A percentile compares a stretch with the other conserved stretches of the same genome.
Evolutionary conservation across 108 stramenopile genomes (phyloP).

Genomic region (Nitzschia sp.): DNA sequence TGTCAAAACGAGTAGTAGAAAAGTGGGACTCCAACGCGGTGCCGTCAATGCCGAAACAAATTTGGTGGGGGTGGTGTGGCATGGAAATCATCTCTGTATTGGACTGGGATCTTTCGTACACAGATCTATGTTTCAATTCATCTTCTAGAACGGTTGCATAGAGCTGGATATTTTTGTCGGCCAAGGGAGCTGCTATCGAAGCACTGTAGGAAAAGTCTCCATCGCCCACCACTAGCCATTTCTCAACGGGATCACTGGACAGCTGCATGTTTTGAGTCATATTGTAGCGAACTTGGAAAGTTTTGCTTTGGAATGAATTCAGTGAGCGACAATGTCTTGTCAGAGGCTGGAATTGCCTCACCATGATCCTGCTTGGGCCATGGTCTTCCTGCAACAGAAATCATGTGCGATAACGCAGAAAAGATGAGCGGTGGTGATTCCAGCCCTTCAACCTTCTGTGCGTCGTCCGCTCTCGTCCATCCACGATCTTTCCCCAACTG

Average conservation of each 20-base stretch:
- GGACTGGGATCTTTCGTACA: slow-evolving; percentile 47
- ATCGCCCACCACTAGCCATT: slow-evolving; percentile 71
- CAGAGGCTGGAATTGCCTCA: too few species aligned
- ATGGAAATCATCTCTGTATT: slow-evolving; percentile 20
- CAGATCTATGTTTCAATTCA: slow-evolving; percentile 47
- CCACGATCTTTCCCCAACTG: too few species aligned
- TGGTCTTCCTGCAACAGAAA: too few species aligned
- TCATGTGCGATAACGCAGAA: too few species aligned
- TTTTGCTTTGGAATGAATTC: too few species aligned
- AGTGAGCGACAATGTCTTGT: too few species aligned
- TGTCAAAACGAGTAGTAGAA: slow-evolving; percentile 51
- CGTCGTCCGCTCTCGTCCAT: too few species aligned
- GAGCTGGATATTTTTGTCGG: slow-evolving; percentile 35
- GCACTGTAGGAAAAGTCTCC: slow-evolving; percentile 81
- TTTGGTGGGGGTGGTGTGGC: slow-evolving; percentile 28
- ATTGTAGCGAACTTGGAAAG: too few species aligned
- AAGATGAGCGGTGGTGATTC: too few species aligned
- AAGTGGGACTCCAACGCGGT: slow-evolving; percentile 54
- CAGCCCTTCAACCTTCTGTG: too few species aligned
- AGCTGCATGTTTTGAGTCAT: too few species aligned
- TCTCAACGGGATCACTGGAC: background rate
- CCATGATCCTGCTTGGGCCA: too few species aligned
- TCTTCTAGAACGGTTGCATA: slow-evolving; percentile 78
- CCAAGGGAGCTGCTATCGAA: slow-evolving; percentile 42
- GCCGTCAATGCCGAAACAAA: slow-evolving; percentile 68